Conservation (phyloP, 768 basidiomycete species). For the Cubamyces sp. region DNA sequence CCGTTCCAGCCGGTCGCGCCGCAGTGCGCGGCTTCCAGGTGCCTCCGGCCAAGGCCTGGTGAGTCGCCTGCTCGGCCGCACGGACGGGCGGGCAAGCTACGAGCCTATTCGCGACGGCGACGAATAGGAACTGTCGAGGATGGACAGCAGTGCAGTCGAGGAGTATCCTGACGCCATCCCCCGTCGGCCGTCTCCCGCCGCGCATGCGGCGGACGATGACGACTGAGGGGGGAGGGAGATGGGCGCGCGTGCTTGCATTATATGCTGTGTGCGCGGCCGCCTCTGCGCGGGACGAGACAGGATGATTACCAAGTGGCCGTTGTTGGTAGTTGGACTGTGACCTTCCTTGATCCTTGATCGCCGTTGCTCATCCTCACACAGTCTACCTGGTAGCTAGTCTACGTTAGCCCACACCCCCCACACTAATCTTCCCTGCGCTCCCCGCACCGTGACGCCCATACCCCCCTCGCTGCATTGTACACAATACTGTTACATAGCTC, state of each 20-base stretch:
- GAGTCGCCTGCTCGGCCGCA: constrained; percentile 50
- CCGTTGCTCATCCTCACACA: constrained; percentile 26
- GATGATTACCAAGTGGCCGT: constrained; percentile 23
- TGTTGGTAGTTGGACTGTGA: constrained; percentile 26
- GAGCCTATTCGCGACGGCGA: constrained; percentile 50
- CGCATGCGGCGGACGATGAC: constrained; percentile 9
- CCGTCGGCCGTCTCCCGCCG: constrained; percentile 12
- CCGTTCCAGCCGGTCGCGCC: constrained; percentile 32
- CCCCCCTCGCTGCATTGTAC: constrained; percentile 24
- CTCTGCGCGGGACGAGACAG: constrained; percentile 19
- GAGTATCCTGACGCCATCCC: constrained; percentile 34
- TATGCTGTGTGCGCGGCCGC: neutral
- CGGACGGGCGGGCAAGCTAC: constrained; percentile 45
- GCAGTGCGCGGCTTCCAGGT: constrained; percentile 35
- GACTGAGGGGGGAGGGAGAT: constrained; percentile 11
- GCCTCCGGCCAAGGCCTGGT: constrained; percentile 49
- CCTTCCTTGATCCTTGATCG: constrained; percentile 21
- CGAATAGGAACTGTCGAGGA: constrained; percentile 64
- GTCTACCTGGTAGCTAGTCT: constrained; percentile 10
- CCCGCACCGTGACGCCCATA: constrained; percentile 12
- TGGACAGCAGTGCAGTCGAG: constrained; percentile 41
- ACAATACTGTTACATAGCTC: constrained; percentile 15
- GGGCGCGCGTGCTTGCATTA: neutral
- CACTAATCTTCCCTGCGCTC: constrained; percentile 15
- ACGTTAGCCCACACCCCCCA: constrained; percentile 7